Conservation (phyloP, 1,284 basidiomycete species). For the Leccinum pallidistipes region DNA sequence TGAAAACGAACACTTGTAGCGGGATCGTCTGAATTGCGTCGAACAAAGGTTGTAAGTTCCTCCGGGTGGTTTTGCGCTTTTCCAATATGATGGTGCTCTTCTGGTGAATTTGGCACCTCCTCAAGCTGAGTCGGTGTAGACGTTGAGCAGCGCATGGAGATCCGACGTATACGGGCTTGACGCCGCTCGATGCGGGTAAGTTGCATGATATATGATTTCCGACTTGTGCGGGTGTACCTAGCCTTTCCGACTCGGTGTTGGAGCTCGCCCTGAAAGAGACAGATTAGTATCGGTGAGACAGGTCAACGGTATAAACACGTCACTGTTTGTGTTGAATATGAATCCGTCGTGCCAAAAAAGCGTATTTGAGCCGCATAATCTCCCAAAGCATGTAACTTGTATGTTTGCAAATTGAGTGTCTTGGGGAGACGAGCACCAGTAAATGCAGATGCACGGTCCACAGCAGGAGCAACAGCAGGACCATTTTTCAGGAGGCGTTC, state of each 20-base stretch:
- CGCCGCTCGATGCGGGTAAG: not conserved
- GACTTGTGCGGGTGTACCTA: not conserved
- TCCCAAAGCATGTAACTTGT: not conserved
- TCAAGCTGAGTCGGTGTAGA: not conserved
- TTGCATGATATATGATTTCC: not conserved
- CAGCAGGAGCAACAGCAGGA: not conserved
- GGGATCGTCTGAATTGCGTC: not conserved
- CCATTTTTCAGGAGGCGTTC: not conserved
- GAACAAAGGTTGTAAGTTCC: not conserved
- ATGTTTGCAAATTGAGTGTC: not conserved
- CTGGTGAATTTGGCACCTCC: not conserved
- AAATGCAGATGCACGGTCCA: too few relatives aligned
- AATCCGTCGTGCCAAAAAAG: not conserved
- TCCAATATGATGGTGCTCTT: not conserved
- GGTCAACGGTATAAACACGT: not conserved
- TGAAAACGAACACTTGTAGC: not conserved
- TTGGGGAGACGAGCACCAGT: not conserved
- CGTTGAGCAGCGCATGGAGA: not conserved
- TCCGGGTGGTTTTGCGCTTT: not conserved
- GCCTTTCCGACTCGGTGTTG: not conserved
- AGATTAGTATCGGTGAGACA: not conserved
- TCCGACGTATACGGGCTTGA: not conserved
- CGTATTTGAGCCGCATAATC: not conserved
- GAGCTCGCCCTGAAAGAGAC: not conserved
- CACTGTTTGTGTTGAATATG: not conserved